A percentile compares a stretch with the other conserved stretches of the same genome.
Evolutionary conservation across 116 monocot genomes (phyloP).

Genomic region (Phalaenopsis hybrid): DNA sequence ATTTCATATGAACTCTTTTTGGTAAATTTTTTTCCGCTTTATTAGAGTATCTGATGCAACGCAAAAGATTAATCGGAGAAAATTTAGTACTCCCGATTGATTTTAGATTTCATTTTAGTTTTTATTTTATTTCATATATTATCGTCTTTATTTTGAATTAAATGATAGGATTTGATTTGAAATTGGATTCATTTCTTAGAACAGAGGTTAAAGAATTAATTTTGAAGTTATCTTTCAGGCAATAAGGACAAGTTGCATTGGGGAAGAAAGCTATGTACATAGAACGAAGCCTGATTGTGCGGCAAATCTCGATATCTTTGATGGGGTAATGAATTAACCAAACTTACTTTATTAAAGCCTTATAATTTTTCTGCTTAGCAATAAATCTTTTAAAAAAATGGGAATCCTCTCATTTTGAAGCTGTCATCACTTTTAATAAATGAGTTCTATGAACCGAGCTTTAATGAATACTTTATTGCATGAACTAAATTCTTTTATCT

Average conservation of each 20-base stretch:
- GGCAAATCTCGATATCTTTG: constrained; percentile 1
- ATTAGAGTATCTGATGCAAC: not conserved
- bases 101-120: not conserved
- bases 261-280: constrained; percentile 2
- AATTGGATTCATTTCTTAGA: not conserved
- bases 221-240: not conserved
- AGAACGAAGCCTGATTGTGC: not conserved
- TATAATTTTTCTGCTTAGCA: too few species aligned
- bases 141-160: not conserved
- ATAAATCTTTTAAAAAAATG: too few species aligned
- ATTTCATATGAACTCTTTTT: constrained; percentile 4
- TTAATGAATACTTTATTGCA: too few species aligned
- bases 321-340: not conserved
- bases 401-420: too few species aligned
- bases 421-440: too few species aligned
- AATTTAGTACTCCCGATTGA: not conserved
- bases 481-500: too few species aligned
- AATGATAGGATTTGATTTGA: not conserved
- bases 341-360: not conserved
- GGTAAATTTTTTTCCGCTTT: constrained; percentile 1
- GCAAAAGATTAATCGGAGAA: not conserved
- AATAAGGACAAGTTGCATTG: not conserved
- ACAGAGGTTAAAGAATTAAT: not conserved
- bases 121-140: too few species aligned
- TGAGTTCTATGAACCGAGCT: too few species aligned